phyloP scores from a whole-genome alignment of 1,284 basidiomycete genomes.

The Ganoderma multipileum region DNA sequence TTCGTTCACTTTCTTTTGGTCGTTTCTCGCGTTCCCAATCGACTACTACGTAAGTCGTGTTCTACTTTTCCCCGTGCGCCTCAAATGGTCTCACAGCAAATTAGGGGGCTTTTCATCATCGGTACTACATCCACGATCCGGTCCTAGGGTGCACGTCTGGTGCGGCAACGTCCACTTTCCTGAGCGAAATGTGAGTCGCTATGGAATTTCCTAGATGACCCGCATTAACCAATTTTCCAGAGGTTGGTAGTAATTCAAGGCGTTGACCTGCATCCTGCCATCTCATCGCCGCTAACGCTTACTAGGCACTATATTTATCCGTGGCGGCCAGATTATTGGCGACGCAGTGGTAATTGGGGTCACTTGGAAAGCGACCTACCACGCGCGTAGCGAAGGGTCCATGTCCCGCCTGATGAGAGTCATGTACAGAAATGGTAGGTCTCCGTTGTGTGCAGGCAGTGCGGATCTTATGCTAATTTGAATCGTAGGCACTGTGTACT shows the following conservation, averaged over 20 bases:
- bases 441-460: too few species aligned
- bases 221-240: background rate
- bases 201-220: too few species aligned
- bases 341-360: background rate
- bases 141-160: background rate
- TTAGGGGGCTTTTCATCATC: constrained; percentile 1
- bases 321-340: background rate
- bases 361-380: constrained; percentile 1
- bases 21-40: background rate
- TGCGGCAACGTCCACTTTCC: background rate
- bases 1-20: background rate
- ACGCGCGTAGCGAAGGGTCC: background rate
- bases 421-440: background rate
- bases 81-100: background rate
- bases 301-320: background rate
- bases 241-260: background rate
- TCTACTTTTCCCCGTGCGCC: too few species aligned
- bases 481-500: background rate
- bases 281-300: too few species aligned
- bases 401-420: background rate
- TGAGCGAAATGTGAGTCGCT: background rate
- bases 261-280: too few species aligned
- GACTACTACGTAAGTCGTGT: background rate
- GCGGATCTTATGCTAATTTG: background rate
- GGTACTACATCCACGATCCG: background rate